Conservation (phyloP, 2,329 filamentous ascomycete genomes). For the Madurella fahalii region DNA sequence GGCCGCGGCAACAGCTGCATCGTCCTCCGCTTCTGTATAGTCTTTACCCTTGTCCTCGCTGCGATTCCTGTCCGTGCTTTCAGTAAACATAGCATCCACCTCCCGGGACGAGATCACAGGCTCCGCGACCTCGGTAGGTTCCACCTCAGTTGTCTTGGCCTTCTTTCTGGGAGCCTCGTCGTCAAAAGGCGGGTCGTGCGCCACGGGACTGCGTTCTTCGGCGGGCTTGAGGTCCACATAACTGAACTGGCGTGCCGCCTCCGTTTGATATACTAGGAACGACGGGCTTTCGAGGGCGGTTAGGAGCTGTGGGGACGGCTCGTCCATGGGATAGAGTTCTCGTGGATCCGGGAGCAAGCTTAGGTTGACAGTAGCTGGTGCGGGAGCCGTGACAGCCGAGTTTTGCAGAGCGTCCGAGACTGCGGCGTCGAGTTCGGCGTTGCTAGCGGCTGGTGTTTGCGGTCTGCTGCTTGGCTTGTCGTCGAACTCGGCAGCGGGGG, state of each 20-base stretch:
- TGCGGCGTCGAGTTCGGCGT: conserved; percentile 25
- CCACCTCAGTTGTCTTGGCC: conserved; percentile 29
- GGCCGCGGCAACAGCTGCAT: conserved; percentile 27
- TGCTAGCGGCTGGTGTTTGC: conserved; percentile 14
- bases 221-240: conserved; percentile 31
- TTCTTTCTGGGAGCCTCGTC: conserved; percentile 35
- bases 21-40: conserved; percentile 6
- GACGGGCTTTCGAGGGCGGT: conserved; percentile 20
- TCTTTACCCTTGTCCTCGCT: not conserved
- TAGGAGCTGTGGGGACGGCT: conserved; percentile 32
- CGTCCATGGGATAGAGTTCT: conserved; percentile 29
- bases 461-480: conserved; percentile 17
- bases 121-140: conserved; percentile 27
- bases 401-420: conserved; percentile 17
- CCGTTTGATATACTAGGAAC: conserved; percentile 1
- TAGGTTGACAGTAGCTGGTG: conserved; percentile 24
- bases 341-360: conserved; percentile 30
- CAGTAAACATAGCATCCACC: conserved; percentile 21
- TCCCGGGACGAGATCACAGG: conserved; percentile 28
- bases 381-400: conserved; percentile 2
- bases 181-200: conserved; percentile 37
- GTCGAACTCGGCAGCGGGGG: not conserved
- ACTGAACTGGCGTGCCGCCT: conserved; percentile 12
- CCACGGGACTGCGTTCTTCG: conserved; percentile 30
- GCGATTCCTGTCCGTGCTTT: conserved; percentile 3